phyloP scores from a whole-genome alignment of 2,329 filamentous ascomycete species.

The Penicillium sp. region DNA sequence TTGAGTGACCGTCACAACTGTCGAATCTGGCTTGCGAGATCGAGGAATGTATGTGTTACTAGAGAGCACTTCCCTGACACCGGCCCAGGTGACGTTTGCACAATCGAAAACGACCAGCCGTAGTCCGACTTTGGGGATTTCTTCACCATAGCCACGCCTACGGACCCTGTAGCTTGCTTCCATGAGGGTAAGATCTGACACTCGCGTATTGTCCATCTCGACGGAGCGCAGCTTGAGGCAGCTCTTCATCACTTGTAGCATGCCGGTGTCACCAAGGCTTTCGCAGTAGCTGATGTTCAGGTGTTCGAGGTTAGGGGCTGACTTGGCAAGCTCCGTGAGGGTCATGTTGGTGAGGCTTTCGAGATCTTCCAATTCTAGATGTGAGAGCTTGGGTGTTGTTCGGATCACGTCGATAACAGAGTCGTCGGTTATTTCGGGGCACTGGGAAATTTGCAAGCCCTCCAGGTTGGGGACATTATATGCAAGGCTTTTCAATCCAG shows the following conservation, averaged over 20 bases:
- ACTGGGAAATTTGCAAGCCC: constrained; percentile 81
- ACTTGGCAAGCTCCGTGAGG: constrained; percentile 73
- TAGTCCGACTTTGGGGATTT: constrained; percentile 65
- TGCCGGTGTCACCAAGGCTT: constrained; percentile 77
- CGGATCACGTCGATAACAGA: constrained; percentile 74
- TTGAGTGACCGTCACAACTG: constrained; percentile 40
- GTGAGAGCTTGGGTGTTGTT: constrained; percentile 76
- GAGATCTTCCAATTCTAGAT: constrained; percentile 88
- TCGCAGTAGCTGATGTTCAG: constrained; percentile 92
- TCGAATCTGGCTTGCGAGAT: constrained; percentile 40
- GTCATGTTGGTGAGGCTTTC: constrained; percentile 74
- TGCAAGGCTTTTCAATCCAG: constrained; percentile 71
- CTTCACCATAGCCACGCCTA: constrained; percentile 60
- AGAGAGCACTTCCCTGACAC: constrained; percentile 82
- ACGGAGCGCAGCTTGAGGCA: constrained; percentile 72
- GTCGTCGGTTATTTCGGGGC: constrained; percentile 72
- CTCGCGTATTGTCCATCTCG: constrained; percentile 90
- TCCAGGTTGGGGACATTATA: constrained; percentile 78
- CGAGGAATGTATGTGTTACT: constrained; percentile 77
- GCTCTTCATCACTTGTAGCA: constrained; percentile 78
- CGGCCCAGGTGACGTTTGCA: constrained; percentile 88
- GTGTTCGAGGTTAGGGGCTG: constrained; percentile 80
- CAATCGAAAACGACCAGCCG: constrained; percentile 88
- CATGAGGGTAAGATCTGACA: constrained; percentile 82
- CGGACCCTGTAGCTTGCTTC: constrained; percentile 84